Conservation (phyloP, 768 basidiomycete species). For the Lentinula raphanica region DNA sequence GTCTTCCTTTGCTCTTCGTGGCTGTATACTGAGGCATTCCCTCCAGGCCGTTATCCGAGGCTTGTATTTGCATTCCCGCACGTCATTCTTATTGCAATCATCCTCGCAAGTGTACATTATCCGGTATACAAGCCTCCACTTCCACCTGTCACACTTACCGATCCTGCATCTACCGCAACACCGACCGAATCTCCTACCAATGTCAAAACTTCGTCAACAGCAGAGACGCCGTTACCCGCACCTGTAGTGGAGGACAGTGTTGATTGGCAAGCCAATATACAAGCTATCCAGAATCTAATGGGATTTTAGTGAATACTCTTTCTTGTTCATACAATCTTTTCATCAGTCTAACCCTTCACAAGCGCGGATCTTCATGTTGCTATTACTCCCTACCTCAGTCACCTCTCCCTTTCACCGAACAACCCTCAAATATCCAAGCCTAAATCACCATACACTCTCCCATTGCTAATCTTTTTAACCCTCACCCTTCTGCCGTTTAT, state of each 20-base stretch:
- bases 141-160: conserved; percentile 4
- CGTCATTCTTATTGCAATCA: conserved; percentile 50
- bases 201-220: neutral
- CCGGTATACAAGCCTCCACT: conserved; percentile 20
- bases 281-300: conserved; percentile 91
- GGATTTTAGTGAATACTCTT: conserved; percentile 63
- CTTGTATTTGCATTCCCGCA: conserved; percentile 70
- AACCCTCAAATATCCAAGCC: conserved; percentile 31
- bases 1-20: conserved; percentile 21
- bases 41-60: conserved; percentile 70
- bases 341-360: neutral
- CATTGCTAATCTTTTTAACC: conserved; percentile 45
- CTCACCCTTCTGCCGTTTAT: conserved; percentile 48
- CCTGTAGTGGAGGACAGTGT: conserved; percentile 55
- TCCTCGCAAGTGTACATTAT: conserved; percentile 62
- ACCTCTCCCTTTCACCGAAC: conserved; percentile 45
- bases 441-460: conserved; percentile 45
- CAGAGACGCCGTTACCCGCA: neutral
- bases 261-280: conserved; percentile 83
- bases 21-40: neutral
- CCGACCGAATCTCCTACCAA: conserved; percentile 12
- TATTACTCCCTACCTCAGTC: conserved; percentile 43
- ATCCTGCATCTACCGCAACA: neutral
- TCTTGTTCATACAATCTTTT: neutral
- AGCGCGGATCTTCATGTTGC: conserved; percentile 63